Percentiles rank a stretch among this genome's conserved stretches.
These are phyloP conservation scores for Pistacia atlantica DNA, from an alignment of 345 rosid genomes.

Conservation along the genomic window DNA sequence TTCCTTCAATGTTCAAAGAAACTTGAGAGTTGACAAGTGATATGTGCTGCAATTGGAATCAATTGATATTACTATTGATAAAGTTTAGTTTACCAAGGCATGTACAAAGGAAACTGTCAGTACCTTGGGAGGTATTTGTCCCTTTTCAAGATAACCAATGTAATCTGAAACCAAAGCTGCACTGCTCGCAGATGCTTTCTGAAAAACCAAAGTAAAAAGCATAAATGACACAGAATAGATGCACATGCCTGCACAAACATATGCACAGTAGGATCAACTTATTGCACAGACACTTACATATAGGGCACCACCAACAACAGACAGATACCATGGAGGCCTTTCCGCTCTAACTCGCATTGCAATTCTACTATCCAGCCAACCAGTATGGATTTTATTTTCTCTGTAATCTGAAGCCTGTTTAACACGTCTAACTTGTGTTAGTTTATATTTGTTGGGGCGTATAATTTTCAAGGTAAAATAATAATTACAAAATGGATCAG, in stretches of 20 bases:
- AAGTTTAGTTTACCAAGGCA: slow-evolving; percentile 12
- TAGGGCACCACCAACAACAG: slow-evolving; percentile 97
- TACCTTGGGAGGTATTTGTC: slow-evolving; percentile 99
- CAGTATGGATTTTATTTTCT: slow-evolving; percentile 97
- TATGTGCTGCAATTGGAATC: slow-evolving; percentile 71
- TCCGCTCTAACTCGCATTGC: slow-evolving; percentile 99
- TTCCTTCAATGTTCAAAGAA: slow-evolving; percentile 97
- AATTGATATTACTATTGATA: slow-evolving; percentile 23
- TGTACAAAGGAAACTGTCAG: slow-evolving; percentile 2
- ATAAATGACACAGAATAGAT: background rate
- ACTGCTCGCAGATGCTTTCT: slow-evolving; percentile 98
- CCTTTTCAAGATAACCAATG: slow-evolving; percentile 96
- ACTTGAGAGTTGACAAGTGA: slow-evolving; percentile 97
- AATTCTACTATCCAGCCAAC: slow-evolving; percentile 99
- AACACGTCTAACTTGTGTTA: slow-evolving; percentile 25
- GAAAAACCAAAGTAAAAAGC: slow-evolving; percentile 29
- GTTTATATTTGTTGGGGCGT: slow-evolving; percentile 16
- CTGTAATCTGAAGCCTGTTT: slow-evolving; percentile 91
- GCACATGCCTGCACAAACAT: background rate
- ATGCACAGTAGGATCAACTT: background rate
- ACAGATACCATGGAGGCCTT: slow-evolving; percentile 99
- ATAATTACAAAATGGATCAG: slow-evolving; percentile 1
- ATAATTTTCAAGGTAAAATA: background rate
- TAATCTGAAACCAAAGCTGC: slow-evolving; percentile 98
- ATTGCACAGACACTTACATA: slow-evolving; percentile 56